Evolutionary conservation across 2,329 filamentous ascomycete species (phyloP), one percentile per base, ranked within the genome.

Genomic region (Diaporthe sp.): DNA sequence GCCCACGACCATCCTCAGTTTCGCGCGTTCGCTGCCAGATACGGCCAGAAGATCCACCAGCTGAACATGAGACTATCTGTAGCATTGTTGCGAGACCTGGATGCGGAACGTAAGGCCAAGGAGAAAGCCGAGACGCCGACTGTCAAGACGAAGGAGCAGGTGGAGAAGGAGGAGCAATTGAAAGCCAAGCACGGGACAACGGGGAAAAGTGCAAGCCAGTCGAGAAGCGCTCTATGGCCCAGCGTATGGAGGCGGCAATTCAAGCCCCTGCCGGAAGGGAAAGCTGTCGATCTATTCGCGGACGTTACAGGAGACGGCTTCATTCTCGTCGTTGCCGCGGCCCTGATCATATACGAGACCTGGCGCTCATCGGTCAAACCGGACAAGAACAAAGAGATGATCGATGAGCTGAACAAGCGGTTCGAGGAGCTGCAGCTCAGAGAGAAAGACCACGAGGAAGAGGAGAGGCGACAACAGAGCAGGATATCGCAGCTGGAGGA

Each of bases 201-300:
- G 15, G 80, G 82, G 22, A 84, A 83, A 69, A 81, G 84, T 71
- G 85, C 84, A 66, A 83, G 84, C 61, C 83, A 85, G 30, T 77
- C 79, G n/a, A 83, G 80, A 50, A 78, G 78, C 68, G 70, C 76
- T 73, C 75, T 71, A 66, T 73, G 39, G 58, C 13, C 68, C 25
- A 92, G 87, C 77, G 83, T 92, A 15, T 93, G 91, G 91, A 87
- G 80, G 75, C 88, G 91, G 74, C 90, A 89, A 79, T 93, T 93
- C 79, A 84, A 91, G 69, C 82, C 90, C 9, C 83, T 93, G n/a
- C 90, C 91, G 13, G 91, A 93, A 79, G 85, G 82, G 22, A 93
- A 92, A 81, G 91, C 91, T 12, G 91, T 93, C 15, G 91, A 92
- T 78, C 82, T 93, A 10, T 93, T 93, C 78, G 91, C 91, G 55